Evolutionary conservation across 2,329 filamentous ascomycete genomes (phyloP).

Genomic region (Setomelanomma holmii): DNA sequence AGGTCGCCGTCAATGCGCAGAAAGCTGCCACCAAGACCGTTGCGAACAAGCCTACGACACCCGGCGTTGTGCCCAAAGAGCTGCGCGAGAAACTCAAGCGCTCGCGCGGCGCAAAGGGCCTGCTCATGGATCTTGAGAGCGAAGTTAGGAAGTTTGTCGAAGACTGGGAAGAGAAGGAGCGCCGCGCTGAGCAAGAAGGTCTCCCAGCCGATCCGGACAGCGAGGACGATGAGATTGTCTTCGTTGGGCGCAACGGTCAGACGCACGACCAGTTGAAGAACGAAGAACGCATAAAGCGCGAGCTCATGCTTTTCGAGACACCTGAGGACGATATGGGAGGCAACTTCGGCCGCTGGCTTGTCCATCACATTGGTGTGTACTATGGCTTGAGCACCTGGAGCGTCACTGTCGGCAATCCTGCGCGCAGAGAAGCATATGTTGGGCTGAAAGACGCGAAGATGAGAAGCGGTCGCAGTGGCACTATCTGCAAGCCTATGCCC

Average conservation of each 20-base stretch:
- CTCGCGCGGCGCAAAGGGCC: constrained; percentile 75
- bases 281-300: constrained; percentile 62
- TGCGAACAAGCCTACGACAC: constrained; percentile 51
- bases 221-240: constrained; percentile 88
- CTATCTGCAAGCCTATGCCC: constrained; percentile 37
- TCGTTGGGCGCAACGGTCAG: constrained; percentile 74
- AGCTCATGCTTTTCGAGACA: constrained; percentile 82
- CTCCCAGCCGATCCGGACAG: constrained; percentile 58
- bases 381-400: constrained; percentile 89
- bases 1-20: constrained; percentile 41
- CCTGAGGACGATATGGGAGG: constrained; percentile 76
- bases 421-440: constrained; percentile 82
- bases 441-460: constrained; percentile 65
- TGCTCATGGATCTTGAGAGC: constrained; percentile 84
- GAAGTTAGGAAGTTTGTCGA: constrained; percentile 79
- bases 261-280: constrained; percentile 64
- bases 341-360: constrained; percentile 89
- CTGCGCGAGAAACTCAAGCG: constrained; percentile 82
- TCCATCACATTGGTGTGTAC: constrained; percentile 90
- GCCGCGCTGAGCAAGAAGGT: constrained; percentile 56
- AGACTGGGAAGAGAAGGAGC: constrained; percentile 64
- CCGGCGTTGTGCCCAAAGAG: constrained; percentile 74
- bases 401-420: constrained; percentile 73
- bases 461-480: constrained; percentile 20
- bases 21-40: constrained; percentile 45